Evolutionary conservation across 192 early-diverging fungal genomes (phyloP).

Genomic region (Backusella circina): DNA sequence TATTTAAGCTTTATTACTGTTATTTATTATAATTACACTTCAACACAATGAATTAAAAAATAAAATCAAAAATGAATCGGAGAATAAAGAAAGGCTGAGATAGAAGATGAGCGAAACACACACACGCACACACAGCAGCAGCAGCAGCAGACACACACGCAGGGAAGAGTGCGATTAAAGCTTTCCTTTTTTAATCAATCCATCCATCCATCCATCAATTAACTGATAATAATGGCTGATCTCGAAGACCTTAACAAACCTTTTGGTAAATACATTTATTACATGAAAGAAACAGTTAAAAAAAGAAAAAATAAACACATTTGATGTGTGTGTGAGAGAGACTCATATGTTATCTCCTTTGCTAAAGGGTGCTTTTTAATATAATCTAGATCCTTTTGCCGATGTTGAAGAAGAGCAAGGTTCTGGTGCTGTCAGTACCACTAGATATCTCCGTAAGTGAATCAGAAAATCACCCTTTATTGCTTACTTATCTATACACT

Average conservation of each 20-base stretch:
- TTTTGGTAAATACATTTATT: constrained; percentile 25
- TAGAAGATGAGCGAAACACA: neutral
- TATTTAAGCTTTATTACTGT: no score
- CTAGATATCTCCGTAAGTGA: constrained; percentile 50
- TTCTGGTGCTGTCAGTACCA: constrained; percentile 14
- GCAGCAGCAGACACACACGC: no score
- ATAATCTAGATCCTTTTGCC: constrained; percentile 41
- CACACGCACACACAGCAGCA: neutral
- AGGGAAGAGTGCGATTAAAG: neutral
- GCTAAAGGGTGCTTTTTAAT: neutral
- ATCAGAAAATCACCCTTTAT: neutral
- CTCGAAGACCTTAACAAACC: constrained; percentile 33
- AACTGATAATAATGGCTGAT: constrained; percentile 18
- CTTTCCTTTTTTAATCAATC: neutral
- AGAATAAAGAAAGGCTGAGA: neutral
- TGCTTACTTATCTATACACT: neutral
- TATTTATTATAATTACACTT: no score
- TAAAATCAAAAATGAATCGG: neutral
- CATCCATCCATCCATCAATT: constrained; percentile 14
- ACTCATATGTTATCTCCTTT: constrained; percentile 5
- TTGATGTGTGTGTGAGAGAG: neutral
- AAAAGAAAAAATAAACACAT: neutral
- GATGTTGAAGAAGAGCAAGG: constrained; percentile 45
- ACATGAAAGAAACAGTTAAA: neutral
- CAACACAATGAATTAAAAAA: no score